Evolutionary conservation across 192 early-diverging fungal species (phyloP), one percentile per base, ranked within the genome.

Genomic region (Coemansia asiatica): DNA sequence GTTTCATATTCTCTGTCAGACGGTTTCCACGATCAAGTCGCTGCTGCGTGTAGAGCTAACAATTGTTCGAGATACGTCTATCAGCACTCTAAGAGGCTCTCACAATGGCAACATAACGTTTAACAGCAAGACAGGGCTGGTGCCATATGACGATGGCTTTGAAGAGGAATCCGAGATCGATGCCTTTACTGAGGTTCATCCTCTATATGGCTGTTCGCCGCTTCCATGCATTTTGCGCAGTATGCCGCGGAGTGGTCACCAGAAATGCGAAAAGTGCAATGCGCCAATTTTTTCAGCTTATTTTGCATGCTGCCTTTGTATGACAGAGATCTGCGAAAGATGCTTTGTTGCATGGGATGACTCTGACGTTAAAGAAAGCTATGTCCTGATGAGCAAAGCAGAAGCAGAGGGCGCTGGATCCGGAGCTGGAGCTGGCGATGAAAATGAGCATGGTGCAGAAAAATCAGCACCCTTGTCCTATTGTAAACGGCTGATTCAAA

Each of bases 261-360:
- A 71, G 29, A 70, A 64, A 26, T 71, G 68, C 51, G 68, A 76
- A 35, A 44, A 59, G 21, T 76, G 74, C 49, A 22, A 56, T 26
- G 68, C 57, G 13, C 68, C 64, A 22, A 76, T 76, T n/a, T 76
- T 76, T 38, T 70, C 74, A 28, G 60, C 68, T 6, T 63, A 71
- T 56, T 76, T 76, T 60, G 57, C 74, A 46, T 76, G 74, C 61
- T 67, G 74, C 53, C 13, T 67, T 31, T 76, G 74, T 49, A 71
- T 71, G 74, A 46, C 65, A 10, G 56, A 71, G 38, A 26, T 71
- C 10, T 76, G 74, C 21, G 48, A 36, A 25, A 21, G 61, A 6
- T 76, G 74, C 49, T 76, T 76, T 64, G 47, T 48, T 26, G 53
- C 51, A 0, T 76, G 74, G 74, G 65, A 76, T 35, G 74, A 76